Evolutionary conservation across 306 rosid genomes (phyloP).

Genomic region (Mimosa pudica): DNA sequence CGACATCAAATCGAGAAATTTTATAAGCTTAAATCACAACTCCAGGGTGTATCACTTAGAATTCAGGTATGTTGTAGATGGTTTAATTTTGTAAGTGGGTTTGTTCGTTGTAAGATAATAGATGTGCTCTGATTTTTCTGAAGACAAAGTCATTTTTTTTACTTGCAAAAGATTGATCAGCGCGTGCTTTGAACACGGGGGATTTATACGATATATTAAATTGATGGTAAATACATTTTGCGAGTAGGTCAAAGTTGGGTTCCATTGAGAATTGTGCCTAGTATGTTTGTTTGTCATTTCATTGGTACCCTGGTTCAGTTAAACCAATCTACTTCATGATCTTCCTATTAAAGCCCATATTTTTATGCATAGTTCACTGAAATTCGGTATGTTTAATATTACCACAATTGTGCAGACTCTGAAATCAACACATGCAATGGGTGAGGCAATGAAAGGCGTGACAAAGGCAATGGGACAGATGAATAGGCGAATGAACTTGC

Average conservation of each 20-base stretch:
- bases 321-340: neutral
- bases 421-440: constrained; percentile 99
- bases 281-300: neutral
- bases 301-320: neutral
- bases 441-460: constrained; percentile 99
- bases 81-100: neutral
- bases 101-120: neutral
- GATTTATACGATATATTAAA: neutral
- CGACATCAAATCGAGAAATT: constrained; percentile 97
- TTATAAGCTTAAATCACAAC: constrained; percentile 97
- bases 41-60: constrained; percentile 97
- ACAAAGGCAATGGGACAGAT: constrained; percentile 99
- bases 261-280: neutral
- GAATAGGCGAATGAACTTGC: constrained; percentile 99
- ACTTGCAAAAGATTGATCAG: constrained; percentile 12
- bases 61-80: constrained; percentile 66
- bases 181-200: neutral
- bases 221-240: neutral
- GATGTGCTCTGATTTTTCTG: constrained; percentile 16
- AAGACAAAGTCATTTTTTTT: constrained; percentile 27
- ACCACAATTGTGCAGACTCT: constrained; percentile 57
- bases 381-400: constrained; percentile 24
- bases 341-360: neutral
- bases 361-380: neutral
- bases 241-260: neutral